phyloP scores from a whole-genome alignment of 148 eudicot species.

The Rhododendron henanense region DNA sequence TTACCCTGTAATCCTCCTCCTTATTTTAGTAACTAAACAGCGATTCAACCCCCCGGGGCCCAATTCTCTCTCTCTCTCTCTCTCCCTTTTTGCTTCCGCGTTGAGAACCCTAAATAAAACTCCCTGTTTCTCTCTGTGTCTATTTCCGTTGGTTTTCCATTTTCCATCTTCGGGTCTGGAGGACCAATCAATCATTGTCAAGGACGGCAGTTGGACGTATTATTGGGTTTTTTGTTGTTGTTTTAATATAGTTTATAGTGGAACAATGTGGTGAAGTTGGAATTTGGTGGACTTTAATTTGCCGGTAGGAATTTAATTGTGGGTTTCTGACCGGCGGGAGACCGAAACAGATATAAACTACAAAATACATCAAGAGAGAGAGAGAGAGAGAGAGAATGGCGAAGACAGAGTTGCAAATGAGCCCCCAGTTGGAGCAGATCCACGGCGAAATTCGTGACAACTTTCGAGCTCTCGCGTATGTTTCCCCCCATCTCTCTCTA shows the following conservation, averaged over 20 bases:
- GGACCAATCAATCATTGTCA: neutral
- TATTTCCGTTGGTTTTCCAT: neutral
- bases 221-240: neutral
- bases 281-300: slow-evolving; percentile 1
- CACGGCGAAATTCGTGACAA: slow-evolving; percentile 93
- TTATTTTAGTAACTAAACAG: neutral
- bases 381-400: slow-evolving; percentile 34
- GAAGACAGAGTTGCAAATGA: slow-evolving; percentile 62
- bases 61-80: neutral
- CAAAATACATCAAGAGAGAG: neutral
- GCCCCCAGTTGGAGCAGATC: slow-evolving; percentile 98
- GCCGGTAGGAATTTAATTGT: slow-evolving; percentile 11
- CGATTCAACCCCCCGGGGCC: neutral
- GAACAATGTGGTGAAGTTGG: slow-evolving; percentile 8
- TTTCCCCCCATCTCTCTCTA: neutral
- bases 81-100: neutral
- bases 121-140: neutral
- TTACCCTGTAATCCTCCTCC: too few species aligned
- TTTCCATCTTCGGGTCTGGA: neutral
- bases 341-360: neutral
- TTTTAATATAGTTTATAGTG: neutral
- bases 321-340: slow-evolving; percentile 8
- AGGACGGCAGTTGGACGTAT: neutral
- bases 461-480: slow-evolving; percentile 91
- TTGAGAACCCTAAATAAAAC: slow-evolving; percentile 6